Base-by-base conservation (phyloP, 1,284 basidiomycete species). In the Moesziomyces antarcticus region DNA sequence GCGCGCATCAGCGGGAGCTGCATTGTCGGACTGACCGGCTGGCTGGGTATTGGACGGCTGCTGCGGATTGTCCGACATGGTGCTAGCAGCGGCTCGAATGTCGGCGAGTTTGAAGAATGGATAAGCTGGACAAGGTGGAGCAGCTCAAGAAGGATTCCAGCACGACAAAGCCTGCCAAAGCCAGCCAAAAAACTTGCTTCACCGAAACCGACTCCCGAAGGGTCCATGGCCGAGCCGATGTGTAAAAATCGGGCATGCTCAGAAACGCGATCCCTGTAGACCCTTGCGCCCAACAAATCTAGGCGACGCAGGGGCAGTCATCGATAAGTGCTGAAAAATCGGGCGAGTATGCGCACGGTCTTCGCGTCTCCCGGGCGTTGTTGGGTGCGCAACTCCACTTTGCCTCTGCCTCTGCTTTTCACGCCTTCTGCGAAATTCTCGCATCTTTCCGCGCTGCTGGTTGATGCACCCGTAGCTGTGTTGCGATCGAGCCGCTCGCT, bases 41-140 rank as follows among this genome's bases (percentile, higher is more conserved):
- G 58, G 53, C 4, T 57, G 46, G 1, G 55, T 47, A 51, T 59
- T 59, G 18, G 65, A 57, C n/a, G 65, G 43, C 55, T 68, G 58
- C 27, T 58, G 54, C 27, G 58, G 51, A 20, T 58, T 55, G n/a
- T 61, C 58, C 22, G 65, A 62, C 65, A 68, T 68, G 33, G 8
- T 40, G 43, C 5, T 30, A 9, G 30, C 30, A 30, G 30, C 30
- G 9, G 11, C 30, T 30, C 30, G 30, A 30, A 30, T 8, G 30
- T 30, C 30, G 30, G 30, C 30, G 30, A 30, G 8, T 5, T 30
- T 8, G 30, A 30, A 30, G 30, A 11, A 9, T 8, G 30, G 5
- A 8, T 30, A 11, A 30, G 11, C 2, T 30, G 11, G 6, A 9
- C 30, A 30, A 30, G 30, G 30, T 30, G 6, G 30, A 30, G 30